These are phyloP conservation scores for Spirogloea muscicola DNA, from an alignment of 139 green algal species.

Conservation along the genomic window DNA sequence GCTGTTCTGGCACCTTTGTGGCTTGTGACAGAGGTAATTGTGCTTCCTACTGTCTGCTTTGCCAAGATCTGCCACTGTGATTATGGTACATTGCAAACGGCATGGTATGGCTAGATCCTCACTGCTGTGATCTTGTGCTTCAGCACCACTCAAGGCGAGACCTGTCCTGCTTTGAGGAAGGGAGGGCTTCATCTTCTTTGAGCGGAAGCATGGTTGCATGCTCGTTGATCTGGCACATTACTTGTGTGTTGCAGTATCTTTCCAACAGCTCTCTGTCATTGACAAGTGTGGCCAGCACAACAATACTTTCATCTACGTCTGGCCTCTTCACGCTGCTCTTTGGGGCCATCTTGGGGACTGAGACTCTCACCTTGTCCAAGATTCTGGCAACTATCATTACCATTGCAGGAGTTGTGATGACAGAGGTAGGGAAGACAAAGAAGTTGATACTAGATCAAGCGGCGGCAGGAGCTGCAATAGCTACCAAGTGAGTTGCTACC, in stretches of 20 bases:
- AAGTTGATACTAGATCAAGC: no score
- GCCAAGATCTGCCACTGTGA: no score
- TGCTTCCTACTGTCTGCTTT: background rate
- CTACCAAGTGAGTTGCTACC: no score
- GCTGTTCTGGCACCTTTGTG: constrained; percentile 22
- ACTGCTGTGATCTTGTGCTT: no score
- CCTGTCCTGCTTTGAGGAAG: no score
- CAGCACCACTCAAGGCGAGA: no score
- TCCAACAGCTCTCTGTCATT: constrained; percentile 28
- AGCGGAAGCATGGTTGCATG: no score
- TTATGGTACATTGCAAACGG: no score
- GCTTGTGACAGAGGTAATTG: constrained; percentile 28
- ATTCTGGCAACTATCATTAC: constrained; percentile 16
- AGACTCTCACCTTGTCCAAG: constrained; percentile 25
- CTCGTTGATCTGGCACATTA: no score
- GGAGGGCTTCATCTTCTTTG: no score
- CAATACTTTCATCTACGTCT: constrained; percentile 38
- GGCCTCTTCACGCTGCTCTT: constrained; percentile 44
- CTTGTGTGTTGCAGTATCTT: constrained; percentile 37
- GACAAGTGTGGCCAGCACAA: constrained; percentile 42
- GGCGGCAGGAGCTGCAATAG: no score
- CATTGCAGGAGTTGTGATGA: constrained; percentile 35
- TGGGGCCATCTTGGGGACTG: constrained; percentile 13
- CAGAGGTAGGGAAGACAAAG: constrained; percentile 35
- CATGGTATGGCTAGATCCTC: no score